Evolutionary conservation across 129 eudicot species (phyloP), one percentile per base, ranked within the genome.

Genomic region (Flaveria linearis): DNA sequence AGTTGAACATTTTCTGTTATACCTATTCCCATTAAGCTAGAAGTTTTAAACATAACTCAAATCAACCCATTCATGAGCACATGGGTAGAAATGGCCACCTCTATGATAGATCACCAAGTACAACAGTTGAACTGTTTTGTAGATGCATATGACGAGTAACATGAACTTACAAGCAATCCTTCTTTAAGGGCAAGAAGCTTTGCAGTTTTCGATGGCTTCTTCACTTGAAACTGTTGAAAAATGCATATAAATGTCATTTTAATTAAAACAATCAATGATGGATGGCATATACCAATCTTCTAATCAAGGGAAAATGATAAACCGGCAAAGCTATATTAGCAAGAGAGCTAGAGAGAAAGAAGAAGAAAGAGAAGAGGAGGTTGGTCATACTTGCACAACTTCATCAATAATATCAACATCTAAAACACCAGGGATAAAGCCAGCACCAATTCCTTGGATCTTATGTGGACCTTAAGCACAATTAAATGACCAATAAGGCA

Each of bases 371-470:
- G 15, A 63, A 30, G 68, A 28, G 20, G 17, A 30, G 61, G 12
- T 28, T n/a, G 18, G 28, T 61, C 88, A 86, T 86, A 92, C 97
- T 82, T 89, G 97, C 74, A 89, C 79, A 36, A 92, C 97, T 89
- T 92, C 98, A 86, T 92, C 93, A 43, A 92, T 78, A 9, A 92
- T 67, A 56, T 82, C 70, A 17, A 84, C 87, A 2, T 92, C 93
- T 79, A 92, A 80, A 64, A 87, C 91, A 77, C 91, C 94, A 69
- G 98, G 96, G 81, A 92, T 81, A 73, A 92, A 92, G 63, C 98
- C 98, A 80, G 98, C 98, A 64, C 98, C 98, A 76, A 92, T 85
- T 33, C 98, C 98, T 85, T 92, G 98, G 56, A 92, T 92, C 88
- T 90, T 90, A 80, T 92, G 98, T 39, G 98, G 98, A 76, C 98